Base-by-base conservation (phyloP, 2,329 filamentous ascomycete genomes). In the Xylariales sp. region DNA sequence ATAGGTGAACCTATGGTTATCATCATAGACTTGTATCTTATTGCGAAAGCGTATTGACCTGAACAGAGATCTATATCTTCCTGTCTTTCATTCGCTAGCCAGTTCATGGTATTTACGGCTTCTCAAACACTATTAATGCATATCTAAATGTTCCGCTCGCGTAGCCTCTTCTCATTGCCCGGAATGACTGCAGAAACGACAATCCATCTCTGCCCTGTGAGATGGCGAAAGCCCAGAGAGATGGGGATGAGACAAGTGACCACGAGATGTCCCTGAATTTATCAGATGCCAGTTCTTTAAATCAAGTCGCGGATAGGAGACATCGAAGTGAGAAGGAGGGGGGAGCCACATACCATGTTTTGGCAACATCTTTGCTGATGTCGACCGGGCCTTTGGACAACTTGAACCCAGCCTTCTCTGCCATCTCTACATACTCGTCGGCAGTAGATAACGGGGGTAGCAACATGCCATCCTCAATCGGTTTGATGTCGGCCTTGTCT, bases 401-500 rank as follows among this genome's bases (percentile, higher is more conserved):
- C 8, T 60, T 55, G 25, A 80, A 62, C 1, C 74, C 73, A 4
- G 71, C 74, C 1, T 56, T 54, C 20, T 65, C 61, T 11, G 76
- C 76, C 40, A 73, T 53, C 12, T 65, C 50, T 16, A 79, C 67
- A 47, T 80, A 81, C 16, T 70, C 68, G n/a, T 64, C 55, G 44
- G 72, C 69, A 0, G 70, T 73, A 50, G 70, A 77, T 15, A 81
- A 62, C 5, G 73, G 72, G 5, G 77, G 77, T 14, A 80, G 66
- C 25, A 81, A 62, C 76, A 81, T 81, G 21, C 76, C 76, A 52
- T 80, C 74, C 60, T 80, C 76, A 44, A 81, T 81, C 2, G 74
- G 74, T 51, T 72, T 71, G 49, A 81, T 78, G 51, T 80, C 75
- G 34, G 61, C 62, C 31, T 65, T 60, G 43, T 68, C 59, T 43